Evolutionary conservation across 1,284 basidiomycete genomes (phyloP), one percentile per base, ranked within the genome.

Genomic region (Trametes versicolor): DNA sequence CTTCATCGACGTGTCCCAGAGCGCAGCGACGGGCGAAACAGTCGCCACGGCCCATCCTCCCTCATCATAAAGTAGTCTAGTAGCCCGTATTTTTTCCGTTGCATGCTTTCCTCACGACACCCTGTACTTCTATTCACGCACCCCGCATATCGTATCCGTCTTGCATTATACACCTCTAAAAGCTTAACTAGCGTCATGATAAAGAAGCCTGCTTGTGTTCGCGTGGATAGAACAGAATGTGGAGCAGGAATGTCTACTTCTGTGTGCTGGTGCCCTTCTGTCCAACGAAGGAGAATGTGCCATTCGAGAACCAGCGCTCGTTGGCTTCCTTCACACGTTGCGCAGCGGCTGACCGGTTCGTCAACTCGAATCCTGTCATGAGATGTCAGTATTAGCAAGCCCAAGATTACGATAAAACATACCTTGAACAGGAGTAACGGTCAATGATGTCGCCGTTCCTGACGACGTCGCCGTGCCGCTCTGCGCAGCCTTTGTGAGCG

Each of bases 371-470:
- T 39, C 93, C 92, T 92, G 66, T 8, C 61, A 64, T 58, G 43
- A 29, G 50, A 52, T 34, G 55, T 67, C 23, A 67, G 59, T 17
- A 2, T 9, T 36, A 51, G 9, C 21, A 19, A 27, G 32, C 21
- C 4, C 54, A 47, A 17, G 49, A 43, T 45, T 50, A n/a, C 5
- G n/a, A 6, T 25, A 27, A 19, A 39, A 75, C 84, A 57, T 64
- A 89, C 95, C 97, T 88, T 99, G 97, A 7, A 97, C 93, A 10
- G 97, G 97, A 6, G 97, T 99, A 65, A 99, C 97, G 10, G 93
- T 93, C 64, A 99, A 81, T 27, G 94, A 96, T 0, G 96, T 98
- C 2, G 95, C 91, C 3, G 93, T 96, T 50, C 97, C 97, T 0
- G 92, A 93, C 19, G 86, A 93, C 19, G 86, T 85, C 62, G 86